Base-by-base conservation (phyloP, 352 stramenopile genomes). In the Phytophthora capsici region DNA sequence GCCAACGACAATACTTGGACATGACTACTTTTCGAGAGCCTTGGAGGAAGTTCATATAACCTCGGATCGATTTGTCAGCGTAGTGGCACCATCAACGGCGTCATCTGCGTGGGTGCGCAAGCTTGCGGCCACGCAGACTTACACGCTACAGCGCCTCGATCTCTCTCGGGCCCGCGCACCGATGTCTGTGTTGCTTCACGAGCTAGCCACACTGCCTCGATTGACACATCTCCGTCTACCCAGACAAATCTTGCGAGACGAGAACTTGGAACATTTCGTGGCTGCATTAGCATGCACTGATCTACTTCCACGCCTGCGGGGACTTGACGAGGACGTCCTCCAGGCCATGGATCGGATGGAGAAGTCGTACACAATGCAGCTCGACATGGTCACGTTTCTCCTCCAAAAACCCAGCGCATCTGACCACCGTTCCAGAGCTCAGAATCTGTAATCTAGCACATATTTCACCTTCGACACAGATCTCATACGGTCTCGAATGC, bases 231-330 rank as follows among this genome's bases (percentile, higher is more conserved):
- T 94, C 28, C 80, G 83, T 6, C 57, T 94, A 16, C 84, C 86
- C 0, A 50, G 57, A 12, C 80, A 87, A 61, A 82, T 94, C 20
- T 63, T 92, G 37, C 77, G 84, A 1, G 73, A 89, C 22, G 80
- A 91, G 25, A 90, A 93, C 59, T 44, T 94, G 20, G 86, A 94
- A 63, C 81, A 89, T 61, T 80, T 93, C 19, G 59, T 94, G 37
- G 78, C 78, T 22, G 80, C 75, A n/a, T 53, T 94, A n/a, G 78
- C 71, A 20, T 90, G 82, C 49, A 52, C 66, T 0, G 64, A 72
- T 23, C 20, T 92, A 20, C 61, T 94, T 7, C 80, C 82, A 16
- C 60, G 56, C 6, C 66, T 94, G 4, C 57, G 62, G 37, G 72
- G 75, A 23, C 87, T 91, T 38, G 86, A 93, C 55, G 73, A 77